Evolutionary conservation across 257 asterid genomes (phyloP).

Genomic region (Anisodus acutangulus): DNA sequence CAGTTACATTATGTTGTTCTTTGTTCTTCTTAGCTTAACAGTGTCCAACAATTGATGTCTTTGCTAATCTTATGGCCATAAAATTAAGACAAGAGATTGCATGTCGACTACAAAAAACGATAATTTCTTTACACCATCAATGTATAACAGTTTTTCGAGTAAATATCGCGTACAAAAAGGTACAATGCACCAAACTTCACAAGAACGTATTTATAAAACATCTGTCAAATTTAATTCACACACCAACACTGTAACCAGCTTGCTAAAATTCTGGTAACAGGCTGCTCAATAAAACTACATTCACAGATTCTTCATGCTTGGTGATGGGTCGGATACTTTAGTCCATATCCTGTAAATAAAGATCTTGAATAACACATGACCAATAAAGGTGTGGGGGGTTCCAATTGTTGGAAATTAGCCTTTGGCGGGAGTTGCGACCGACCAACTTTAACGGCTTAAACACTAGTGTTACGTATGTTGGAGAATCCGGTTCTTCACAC

Average conservation of each 20-base stretch:
- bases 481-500: too few species aligned
- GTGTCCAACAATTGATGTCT: too few species aligned
- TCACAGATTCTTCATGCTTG: constrained; percentile 18
- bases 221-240: constrained; percentile 17
- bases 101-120: neutral
- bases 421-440: too few species aligned
- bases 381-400: too few species aligned
- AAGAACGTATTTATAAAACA: neutral
- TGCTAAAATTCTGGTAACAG: neutral
- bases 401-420: too few species aligned
- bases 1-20: too few species aligned
- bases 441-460: too few species aligned
- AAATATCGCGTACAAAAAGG: neutral
- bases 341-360: neutral
- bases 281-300: neutral
- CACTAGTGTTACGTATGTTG: too few species aligned
- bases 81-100: neutral
- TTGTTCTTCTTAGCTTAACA: too few species aligned
- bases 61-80: neutral
- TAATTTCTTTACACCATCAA: neutral
- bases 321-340: neutral
- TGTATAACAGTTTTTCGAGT: neutral
- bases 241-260: neutral
- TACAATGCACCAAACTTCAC: neutral
- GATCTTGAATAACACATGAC: neutral